phyloP scores from a whole-genome alignment of 306 rosid species.

The Medicago truncatula region MtrunA17r5.0-ANR NC_053042.1:49193501-49194000 shows the following conservation, averaged over 20 bases:
- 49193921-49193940: background rate
- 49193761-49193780: conserved; percentile 66
- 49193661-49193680: conserved; percentile 28
- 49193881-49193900: background rate
- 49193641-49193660: conserved; percentile 39
- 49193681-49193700: conserved; percentile 40
- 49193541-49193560: conserved; percentile 9
- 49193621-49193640: conserved; percentile 48
- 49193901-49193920: background rate
- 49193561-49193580: conserved; percentile 46
- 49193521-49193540: background rate
- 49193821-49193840: conserved; percentile 52
- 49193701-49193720: conserved; percentile 24
- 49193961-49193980: conserved; percentile 14
- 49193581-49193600: conserved; percentile 58
- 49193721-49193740: conserved; percentile 38
- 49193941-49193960: background rate
- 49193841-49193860: conserved; percentile 33
- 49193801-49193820: conserved; percentile 61
- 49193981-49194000: conserved; percentile 29
- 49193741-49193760: conserved; percentile 46
- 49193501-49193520: conserved; percentile 28
- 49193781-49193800: conserved; percentile 73
- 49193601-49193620: conserved; percentile 60
- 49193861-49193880: background rate